Conservation (phyloP, 176 grass and related monocot species). For the Oryza glumipatula region DNA sequence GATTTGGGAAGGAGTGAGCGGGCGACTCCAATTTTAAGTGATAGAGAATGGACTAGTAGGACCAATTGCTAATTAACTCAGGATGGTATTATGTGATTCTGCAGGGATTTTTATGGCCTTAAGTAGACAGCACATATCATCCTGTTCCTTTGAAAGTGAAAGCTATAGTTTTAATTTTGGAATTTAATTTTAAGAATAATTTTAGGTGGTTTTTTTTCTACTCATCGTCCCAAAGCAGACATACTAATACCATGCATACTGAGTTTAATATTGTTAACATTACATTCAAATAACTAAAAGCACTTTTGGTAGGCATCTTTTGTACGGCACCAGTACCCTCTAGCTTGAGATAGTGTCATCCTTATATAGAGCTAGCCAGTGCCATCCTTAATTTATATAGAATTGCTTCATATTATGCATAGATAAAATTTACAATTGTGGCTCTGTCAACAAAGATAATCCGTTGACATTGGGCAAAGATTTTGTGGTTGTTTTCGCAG, state of each 20-base stretch:
- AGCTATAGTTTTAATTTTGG: neutral
- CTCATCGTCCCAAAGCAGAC: no score
- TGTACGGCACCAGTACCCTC: neutral
- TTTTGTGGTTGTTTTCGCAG: slow-evolving; percentile 38
- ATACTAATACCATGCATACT: no score
- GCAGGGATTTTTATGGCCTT: neutral
- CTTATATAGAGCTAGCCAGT: neutral
- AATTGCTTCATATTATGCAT: neutral
- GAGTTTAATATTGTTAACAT: neutral
- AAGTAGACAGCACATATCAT: neutral
- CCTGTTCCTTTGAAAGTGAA: neutral
- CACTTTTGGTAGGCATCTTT: neutral
- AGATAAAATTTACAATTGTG: neutral
- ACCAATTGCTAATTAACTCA: neutral
- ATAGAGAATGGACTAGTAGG: neutral
- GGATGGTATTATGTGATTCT: neutral
- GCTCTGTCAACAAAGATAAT: slow-evolving; percentile 43
- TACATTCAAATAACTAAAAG: neutral
- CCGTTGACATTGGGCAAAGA: slow-evolving; percentile 24
- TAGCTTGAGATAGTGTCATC: neutral
- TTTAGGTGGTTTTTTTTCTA: no score
- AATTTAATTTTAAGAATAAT: no score
- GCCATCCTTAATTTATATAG: neutral
- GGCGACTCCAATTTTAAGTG: no score
- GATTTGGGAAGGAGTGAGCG: no score